Evolutionary conservation across 164 flowering plant species (phyloP).

Genomic region (Stephania japonica): DNA sequence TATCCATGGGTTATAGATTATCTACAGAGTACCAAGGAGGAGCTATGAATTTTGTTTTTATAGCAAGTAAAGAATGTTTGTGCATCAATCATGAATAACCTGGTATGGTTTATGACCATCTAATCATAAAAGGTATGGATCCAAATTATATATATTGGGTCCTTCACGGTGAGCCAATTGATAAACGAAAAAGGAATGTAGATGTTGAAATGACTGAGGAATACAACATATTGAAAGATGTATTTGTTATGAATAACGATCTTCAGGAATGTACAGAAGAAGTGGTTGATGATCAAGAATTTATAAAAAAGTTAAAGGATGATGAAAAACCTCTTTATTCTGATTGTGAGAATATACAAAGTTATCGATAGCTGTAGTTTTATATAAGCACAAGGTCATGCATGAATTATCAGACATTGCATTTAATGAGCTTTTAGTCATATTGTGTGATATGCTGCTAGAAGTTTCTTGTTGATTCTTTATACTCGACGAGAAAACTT

Average conservation of each 20-base stretch:
- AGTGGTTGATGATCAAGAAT: neutral
- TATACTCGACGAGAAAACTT: neutral
- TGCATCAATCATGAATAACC: no score
- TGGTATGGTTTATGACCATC: no score
- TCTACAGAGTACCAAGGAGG: neutral
- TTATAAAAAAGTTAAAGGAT: neutral
- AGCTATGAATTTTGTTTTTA: neutral
- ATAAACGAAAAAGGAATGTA: no score
- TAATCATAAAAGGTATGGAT: neutral
- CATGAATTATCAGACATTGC: neutral
- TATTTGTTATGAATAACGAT: neutral
- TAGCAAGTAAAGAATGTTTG: neutral
- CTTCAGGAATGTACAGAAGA: neutral
- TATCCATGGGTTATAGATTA: neutral
- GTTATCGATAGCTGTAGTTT: neutral
- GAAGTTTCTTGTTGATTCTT: neutral
- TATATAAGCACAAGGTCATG: neutral
- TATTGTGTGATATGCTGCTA: constrained; percentile 1
- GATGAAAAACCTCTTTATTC: neutral
- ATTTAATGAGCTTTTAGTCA: neutral
- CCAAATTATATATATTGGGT: neutral
- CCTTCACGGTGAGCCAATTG: neutral
- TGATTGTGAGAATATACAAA: constrained; percentile 2
- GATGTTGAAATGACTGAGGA: neutral
- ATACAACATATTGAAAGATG: neutral